Base-by-base conservation (phyloP, 345 rosid genomes). In the Bretschneidera sinensis region DNA sequence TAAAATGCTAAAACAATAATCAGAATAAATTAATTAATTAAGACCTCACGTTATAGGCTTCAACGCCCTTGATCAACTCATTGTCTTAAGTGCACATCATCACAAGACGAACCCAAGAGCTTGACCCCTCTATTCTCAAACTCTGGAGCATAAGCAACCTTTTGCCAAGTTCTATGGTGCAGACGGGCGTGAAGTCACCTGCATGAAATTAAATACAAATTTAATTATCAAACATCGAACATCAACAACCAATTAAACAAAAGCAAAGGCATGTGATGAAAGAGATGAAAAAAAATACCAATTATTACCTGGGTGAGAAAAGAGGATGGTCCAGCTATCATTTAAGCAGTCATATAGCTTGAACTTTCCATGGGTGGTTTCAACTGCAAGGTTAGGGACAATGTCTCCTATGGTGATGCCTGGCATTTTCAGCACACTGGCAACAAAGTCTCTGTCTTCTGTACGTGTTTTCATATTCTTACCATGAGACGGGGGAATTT, bases 151-250 rank as follows among this genome's bases (percentile, higher is more conserved):
- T 75, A 72, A 35, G 75, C 72, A 0, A 82, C 96, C 80, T 83
- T 76, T 77, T 74, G 3, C 82, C 89, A 0, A 88, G 90, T 63
- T 90, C 96, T 23, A 95, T 86, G 0, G 92, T 90, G 67, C 95
- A 90, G 0, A 85, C 92, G 0, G 96, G 96, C 0, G 92, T 90
- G 76, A 90, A 90, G 73, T 90, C 97, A 35, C 84, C 96, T 89
- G 21, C 57, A 67, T 39, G 8, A 22, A 60, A 39, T 39, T 5
- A 5, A 39, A 7, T 5, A 5, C 16, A 11, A 39, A 8, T 4
- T 9, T 9, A 2, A 14, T 0, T 24, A 15, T 6, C 19, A 14
- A 31, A 31, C 4, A 31, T 31, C 9, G 10, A 39, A 39, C 45
- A 39, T 1, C 45, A 9, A 14, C 10, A 13, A 14, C 33, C 33